phyloP scores from a whole-genome alignment of 1,139 yeast species.

The Lodderomyces orthopsilosis region DNA sequence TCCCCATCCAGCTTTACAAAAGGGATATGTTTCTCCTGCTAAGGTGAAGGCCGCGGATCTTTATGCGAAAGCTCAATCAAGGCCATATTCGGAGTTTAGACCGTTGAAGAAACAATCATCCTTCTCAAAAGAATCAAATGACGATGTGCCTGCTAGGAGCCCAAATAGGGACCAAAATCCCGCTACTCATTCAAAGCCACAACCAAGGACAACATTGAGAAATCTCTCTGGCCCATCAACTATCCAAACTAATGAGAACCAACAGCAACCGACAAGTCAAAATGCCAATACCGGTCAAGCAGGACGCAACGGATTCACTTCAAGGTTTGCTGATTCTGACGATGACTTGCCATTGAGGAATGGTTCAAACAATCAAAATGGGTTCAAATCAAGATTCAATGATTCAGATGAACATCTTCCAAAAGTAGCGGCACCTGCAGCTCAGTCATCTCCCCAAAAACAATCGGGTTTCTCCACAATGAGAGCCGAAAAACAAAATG shows the following conservation, averaged over 20 bases:
- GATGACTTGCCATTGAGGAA: conserved; percentile 10
- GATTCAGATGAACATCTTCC: conserved; percentile 17
- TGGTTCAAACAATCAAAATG: background rate
- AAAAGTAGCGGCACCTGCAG: background rate
- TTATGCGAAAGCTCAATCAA: conserved; percentile 47
- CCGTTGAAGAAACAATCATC: conserved; percentile 49
- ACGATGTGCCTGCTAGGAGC: conserved; percentile 21
- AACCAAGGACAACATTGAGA: conserved; percentile 12
- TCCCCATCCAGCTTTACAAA: conserved; percentile 42
- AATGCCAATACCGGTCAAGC: background rate
- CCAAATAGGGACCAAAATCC: conserved; percentile 6
- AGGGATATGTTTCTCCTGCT: conserved; percentile 42
- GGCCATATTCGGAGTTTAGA: conserved; percentile 41
- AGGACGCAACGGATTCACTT: conserved; percentile 7
- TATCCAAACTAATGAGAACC: conserved; percentile 4
- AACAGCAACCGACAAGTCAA: background rate
- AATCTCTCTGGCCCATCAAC: conserved; percentile 8
- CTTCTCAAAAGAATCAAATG: conserved; percentile 48
- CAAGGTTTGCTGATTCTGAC: conserved; percentile 13
- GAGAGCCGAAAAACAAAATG: background rate
- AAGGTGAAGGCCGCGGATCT: conserved; percentile 47
- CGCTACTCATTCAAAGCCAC: background rate
- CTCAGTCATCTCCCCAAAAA: conserved; percentile 3
- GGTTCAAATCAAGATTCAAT: conserved; percentile 13
- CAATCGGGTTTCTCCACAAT: background rate